Conservation (phyloP, 2,329 filamentous ascomycete species). For the Torrubiella hemipterigena region DNA sequence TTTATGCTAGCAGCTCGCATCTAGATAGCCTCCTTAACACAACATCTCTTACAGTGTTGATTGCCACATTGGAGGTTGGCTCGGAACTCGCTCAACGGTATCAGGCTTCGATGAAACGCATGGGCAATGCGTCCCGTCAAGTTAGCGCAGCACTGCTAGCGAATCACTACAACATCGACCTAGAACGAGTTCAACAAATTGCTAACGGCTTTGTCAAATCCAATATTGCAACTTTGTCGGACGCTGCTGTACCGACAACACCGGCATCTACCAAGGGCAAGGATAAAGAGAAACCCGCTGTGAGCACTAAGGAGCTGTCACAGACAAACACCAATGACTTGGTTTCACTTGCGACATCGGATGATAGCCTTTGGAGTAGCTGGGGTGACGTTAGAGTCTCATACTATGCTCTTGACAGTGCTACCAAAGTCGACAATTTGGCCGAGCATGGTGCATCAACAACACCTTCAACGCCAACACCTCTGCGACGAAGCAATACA, state of each 20-base stretch:
- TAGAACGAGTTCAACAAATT: conserved; percentile 75
- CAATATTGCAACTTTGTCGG: conserved; percentile 38
- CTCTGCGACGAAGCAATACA: conserved; percentile 57
- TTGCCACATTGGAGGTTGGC: conserved; percentile 66
- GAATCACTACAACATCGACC: conserved; percentile 72
- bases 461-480: conserved; percentile 60
- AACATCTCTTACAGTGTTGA: conserved; percentile 67
- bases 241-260: conserved; percentile 40
- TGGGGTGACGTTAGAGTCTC: conserved; percentile 72
- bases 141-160: conserved; percentile 63
- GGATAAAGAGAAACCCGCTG: conserved; percentile 47
- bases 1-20: conserved; percentile 88
- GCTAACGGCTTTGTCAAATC: conserved; percentile 73
- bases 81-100: conserved; percentile 87
- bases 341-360: conserved; percentile 56
- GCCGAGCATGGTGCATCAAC: conserved; percentile 25
- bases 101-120: conserved; percentile 73
- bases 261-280: conserved; percentile 59
- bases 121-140: conserved; percentile 50
- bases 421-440: conserved; percentile 9
- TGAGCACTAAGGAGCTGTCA: conserved; percentile 33
- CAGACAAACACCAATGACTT: conserved; percentile 75
- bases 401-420: conserved; percentile 51
- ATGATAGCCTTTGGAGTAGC: conserved; percentile 51
- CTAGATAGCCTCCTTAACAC: conserved; percentile 83